Evolutionary conservation across 306 rosid species (phyloP).

Genomic region (Prosopis cineraria): DNA sequence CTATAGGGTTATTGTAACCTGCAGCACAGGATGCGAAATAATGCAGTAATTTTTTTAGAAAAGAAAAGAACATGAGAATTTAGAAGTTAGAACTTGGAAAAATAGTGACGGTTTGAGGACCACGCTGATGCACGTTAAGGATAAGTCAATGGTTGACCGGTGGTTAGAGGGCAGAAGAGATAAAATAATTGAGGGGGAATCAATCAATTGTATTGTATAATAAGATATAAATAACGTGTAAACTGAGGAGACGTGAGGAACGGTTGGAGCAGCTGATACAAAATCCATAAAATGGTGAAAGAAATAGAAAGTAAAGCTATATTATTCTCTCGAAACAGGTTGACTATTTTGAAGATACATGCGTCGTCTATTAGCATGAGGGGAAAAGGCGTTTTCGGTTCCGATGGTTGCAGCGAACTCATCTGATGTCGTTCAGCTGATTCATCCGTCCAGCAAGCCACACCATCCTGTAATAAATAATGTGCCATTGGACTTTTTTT

Average conservation of each 20-base stretch:
- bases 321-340: neutral
- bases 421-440: conserved; percentile 59
- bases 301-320: neutral
- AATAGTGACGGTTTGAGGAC: neutral
- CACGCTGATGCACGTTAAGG: neutral
- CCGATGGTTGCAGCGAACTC: conserved; percentile 64
- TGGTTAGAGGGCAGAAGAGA: neutral
- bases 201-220: neutral
- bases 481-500: neutral
- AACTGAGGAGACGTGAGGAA: conserved; percentile 29
- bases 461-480: neutral
- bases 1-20: neutral
- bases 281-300: neutral
- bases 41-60: no score
- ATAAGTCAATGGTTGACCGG: neutral
- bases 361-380: neutral
- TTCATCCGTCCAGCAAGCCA: conserved; percentile 38
- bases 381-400: conserved; percentile 23
- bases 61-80: neutral
- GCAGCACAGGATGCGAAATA: neutral
- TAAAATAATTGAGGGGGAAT: neutral
- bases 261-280: conserved; percentile 25
- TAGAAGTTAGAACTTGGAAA: neutral
- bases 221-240: conserved; percentile 24
- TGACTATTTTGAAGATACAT: neutral